Evolutionary conservation across 179 eudicot species (phyloP).

Genomic region (Patellifolia procumbens): DNA sequence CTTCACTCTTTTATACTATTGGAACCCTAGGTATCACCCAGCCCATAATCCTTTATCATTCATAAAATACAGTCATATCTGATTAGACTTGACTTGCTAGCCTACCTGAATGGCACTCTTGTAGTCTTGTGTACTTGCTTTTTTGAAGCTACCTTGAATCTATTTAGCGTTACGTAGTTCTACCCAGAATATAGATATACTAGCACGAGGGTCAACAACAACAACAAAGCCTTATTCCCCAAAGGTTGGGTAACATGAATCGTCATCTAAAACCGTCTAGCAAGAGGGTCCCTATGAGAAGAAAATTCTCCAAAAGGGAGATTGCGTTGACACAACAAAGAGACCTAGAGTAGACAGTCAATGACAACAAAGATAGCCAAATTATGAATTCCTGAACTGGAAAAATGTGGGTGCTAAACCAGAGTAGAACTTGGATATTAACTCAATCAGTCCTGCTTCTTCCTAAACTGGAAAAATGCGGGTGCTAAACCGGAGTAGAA

Average conservation of each 20-base stretch:
- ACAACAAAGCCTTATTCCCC: no score
- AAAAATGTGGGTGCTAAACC: not conserved
- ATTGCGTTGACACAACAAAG: not conserved
- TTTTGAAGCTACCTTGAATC: not conserved
- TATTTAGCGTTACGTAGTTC: not conserved
- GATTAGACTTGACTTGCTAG: not conserved
- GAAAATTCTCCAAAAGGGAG: not conserved
- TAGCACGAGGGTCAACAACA: no score
- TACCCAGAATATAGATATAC: not conserved
- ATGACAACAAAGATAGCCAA: not conserved
- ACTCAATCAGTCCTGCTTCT: no score
- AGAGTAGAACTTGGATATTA: no score
- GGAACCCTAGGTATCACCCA: not conserved
- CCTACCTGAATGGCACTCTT: not conserved
- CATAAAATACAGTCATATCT: not conserved
- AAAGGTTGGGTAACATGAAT: no score
- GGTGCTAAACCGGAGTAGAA: no score
- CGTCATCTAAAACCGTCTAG: no score
- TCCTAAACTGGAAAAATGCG: no score
- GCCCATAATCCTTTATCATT: not conserved
- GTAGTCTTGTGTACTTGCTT: not conserved
- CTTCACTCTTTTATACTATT: not conserved
- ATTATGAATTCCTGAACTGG: not conserved
- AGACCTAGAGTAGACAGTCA: not conserved
- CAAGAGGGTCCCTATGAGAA: not conserved